Evolutionary conservation across 441 rosid species (phyloP).

Genomic region (Codiaeum variegatum): DNA sequence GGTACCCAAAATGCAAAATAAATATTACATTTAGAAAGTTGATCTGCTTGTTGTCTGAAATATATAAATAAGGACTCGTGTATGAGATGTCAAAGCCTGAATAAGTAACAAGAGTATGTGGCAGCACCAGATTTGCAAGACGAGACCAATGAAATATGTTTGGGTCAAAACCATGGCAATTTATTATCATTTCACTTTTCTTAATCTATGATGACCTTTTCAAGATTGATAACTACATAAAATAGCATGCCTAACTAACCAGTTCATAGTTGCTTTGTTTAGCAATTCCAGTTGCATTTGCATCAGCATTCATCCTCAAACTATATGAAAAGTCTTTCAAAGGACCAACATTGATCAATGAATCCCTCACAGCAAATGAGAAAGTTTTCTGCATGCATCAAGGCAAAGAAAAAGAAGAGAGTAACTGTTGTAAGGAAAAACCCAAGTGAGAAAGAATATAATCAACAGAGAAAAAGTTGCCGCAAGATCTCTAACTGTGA

Average conservation of each 20-base stretch:
- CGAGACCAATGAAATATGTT: neutral
- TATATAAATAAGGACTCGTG: neutral
- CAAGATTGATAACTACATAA: constrained; percentile 4
- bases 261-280: constrained; percentile 98
- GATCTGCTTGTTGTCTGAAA: neutral
- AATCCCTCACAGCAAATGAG: constrained; percentile 95
- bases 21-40: constrained; percentile 1
- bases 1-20: constrained; percentile 15
- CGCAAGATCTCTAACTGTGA: neutral
- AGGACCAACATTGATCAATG: constrained; percentile 90
- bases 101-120: neutral
- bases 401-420: constrained; percentile 20
- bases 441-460: neutral
- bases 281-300: constrained; percentile 89
- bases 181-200: neutral
- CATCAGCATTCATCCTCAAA: constrained; percentile 83
- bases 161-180: neutral
- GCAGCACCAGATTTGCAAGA: neutral
- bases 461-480: neutral
- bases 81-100: neutral
- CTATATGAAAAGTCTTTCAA: constrained; percentile 95
- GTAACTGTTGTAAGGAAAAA: constrained; percentile 11
- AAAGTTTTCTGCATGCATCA: constrained; percentile 73
- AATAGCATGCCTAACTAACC: constrained; percentile 48
- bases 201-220: neutral